Base-by-base conservation (phyloP, 2,329 filamentous ascomycete genomes). In the Botrytis elliptica region DNA sequence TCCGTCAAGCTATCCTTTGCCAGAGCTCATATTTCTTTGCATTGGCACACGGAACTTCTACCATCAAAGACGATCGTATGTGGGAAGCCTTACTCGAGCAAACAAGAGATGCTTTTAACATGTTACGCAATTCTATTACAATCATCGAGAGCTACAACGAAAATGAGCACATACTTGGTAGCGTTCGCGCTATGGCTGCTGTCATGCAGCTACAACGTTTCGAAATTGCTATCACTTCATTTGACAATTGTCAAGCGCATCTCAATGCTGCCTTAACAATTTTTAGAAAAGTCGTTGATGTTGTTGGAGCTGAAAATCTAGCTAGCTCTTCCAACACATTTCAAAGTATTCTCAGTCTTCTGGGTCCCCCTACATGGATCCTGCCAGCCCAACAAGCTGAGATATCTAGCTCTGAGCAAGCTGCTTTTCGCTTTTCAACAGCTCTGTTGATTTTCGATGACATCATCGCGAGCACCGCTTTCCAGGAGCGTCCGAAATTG, bases 1-100 rank as follows among this genome's bases (percentile, higher is more conserved):
- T 89, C 33, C 88, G 86, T 79, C 86, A 89, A 77, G 85, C 86
- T 2, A 85, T 85, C 49, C 82, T 89, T 42, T 87, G 87, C 49
- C 83, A 90, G 60, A 85, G 86, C 1, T 85, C 86, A 5, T 89
- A 88, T 80, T 90, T 89, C 80, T 86, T 88, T 77, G 84, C 77
- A 55, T 72, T 78, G 36, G 75, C 69, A 3, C 74, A 60, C 40
- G 73, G 70, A 73, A 73, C 64, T 2, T 59, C 64, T 55, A 75
- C 67, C 70, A 36, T 33, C 65, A 57, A 29, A 57, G 52, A 57
- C n/a, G 84, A 75, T 82, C 87, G 49, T 77, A 86, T 16, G 78
- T 88, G 72, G 81, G 82, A 74, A 79, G 81, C 44, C 79, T 80
- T 42, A 77, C 81, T 46, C 76, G 80, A 66, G 75, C 81, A 67